Evolutionary conservation across 2,329 filamentous ascomycete species (phyloP), one percentile per base, ranked within the genome.

Genomic region (Ophiostoma triangulosporum): DNA sequence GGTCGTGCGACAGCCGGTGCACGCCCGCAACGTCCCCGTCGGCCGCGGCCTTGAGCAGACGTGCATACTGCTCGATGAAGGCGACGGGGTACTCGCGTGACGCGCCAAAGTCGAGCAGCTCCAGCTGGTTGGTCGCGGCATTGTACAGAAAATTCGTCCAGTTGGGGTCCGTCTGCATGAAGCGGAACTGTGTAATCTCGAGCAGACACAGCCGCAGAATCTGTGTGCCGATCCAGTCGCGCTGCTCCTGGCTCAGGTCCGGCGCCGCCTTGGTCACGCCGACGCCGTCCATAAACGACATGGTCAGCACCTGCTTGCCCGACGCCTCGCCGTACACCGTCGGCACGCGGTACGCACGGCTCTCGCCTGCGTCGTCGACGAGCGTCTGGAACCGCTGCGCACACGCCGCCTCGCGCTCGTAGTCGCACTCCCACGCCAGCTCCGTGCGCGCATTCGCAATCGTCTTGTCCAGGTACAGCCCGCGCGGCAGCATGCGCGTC

Each of bases 131-230:
- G 4, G 76, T 80, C 20, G 72, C 62, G 1, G 81, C 72, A 62
- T 97, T 93, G 74, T 88, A 98, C 20, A 97, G 75, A 68, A 98
- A 98, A 69, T 98, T 98, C 32, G 91, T 97, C 93, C 93, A 98
- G 73, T 98, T 98, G 38, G 93, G 93, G 65, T 98, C 93, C 5
- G 93, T 98, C 70, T 98, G 93, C 93, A 98, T 98, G 72, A 95
- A 97, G 57, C 77, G 83, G 78, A 96, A 97, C 68, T 95, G 88
- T 59, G 84, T 84, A 61, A 97, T 91, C 70, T 97, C 93, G 55
- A 90, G 84, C 36, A 97, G 77, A 65, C 89, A 97, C 11, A 98
- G 81, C 4, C 89, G 86, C 51, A 97, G 77, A 59, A 97, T 87
- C 63, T 97, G 87, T 0, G 88, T 93, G 52, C 93, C 93, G 63